phyloP scores from a whole-genome alignment of 179 eudicot genomes.

The Spinacia oleracea region DNA sequence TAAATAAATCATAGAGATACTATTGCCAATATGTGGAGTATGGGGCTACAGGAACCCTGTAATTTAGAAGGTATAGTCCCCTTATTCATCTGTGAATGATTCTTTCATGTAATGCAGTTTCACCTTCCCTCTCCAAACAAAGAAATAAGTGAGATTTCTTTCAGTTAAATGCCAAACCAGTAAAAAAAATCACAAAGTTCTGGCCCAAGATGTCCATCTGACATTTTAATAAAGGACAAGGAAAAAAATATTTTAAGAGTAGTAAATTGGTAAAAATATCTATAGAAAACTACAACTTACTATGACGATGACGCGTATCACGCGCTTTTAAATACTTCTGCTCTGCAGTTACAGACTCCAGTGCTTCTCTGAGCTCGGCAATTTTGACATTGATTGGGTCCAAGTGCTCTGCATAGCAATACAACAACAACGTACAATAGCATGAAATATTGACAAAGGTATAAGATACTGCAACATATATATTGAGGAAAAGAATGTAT shows the following conservation, averaged over 20 bases:
- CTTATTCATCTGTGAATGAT: not conserved
- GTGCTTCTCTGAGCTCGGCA: slow-evolving; percentile 85
- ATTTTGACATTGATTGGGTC: slow-evolving; percentile 86
- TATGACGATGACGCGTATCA: slow-evolving; percentile 82
- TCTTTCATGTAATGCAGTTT: not conserved
- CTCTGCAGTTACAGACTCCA: slow-evolving; percentile 78
- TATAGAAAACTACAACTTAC: slow-evolving; percentile 45
- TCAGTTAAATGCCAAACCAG: not conserved
- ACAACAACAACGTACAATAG: slow-evolving; percentile 6
- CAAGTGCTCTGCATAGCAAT: slow-evolving; percentile 65
- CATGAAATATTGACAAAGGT: not conserved
- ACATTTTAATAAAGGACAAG: not conserved
- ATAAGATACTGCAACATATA: not conserved
- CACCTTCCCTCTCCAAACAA: not conserved
- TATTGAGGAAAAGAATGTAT: not conserved
- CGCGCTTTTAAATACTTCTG: slow-evolving; percentile 90
- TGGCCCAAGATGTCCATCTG: not conserved
- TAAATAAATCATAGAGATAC: not conserved
- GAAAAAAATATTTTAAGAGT: not conserved
- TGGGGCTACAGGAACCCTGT: not conserved
- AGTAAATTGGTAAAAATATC: not conserved
- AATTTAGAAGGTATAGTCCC: not conserved
- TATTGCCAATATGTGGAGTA: not conserved
- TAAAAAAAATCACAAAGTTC: not conserved
- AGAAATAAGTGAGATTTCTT: not conserved